These are phyloP conservation scores for Coniochaeta sp. DNA, from an alignment of 2,329 filamentous ascomycete genomes.

Conservation along the genomic window DNA sequence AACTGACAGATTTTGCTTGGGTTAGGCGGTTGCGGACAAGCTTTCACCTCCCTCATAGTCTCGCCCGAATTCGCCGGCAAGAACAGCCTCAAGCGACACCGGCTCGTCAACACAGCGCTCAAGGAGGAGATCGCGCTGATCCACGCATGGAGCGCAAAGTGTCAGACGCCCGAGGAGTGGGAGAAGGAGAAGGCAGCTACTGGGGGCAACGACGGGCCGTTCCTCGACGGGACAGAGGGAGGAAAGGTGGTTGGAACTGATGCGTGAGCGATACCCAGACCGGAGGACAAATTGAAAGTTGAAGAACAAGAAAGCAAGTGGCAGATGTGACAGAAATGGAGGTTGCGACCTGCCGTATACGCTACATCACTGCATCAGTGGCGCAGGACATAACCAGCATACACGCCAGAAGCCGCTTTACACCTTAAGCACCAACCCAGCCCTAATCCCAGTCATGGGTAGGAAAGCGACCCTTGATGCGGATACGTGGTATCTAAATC, in stretches of 20 bases:
- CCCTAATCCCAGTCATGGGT: neutral
- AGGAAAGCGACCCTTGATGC: neutral
- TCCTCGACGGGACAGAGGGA: slow-evolving; percentile 34
- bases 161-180: slow-evolving; percentile 87
- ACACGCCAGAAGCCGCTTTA: neutral
- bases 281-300: neutral
- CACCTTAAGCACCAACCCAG: neutral
- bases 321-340: neutral
- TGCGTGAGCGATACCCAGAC: neutral
- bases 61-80: slow-evolving; percentile 63
- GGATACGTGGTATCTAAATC: neutral
- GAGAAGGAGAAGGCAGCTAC: slow-evolving; percentile 48
- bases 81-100: slow-evolving; percentile 74
- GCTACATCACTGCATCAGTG: neutral
- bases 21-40: slow-evolving; percentile 53
- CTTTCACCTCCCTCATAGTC: slow-evolving; percentile 51
- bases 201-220: slow-evolving; percentile 22
- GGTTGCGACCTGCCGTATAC: neutral
- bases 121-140: slow-evolving; percentile 85
- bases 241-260: slow-evolving; percentile 33
- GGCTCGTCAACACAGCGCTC: slow-evolving; percentile 74
- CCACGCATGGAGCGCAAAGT: slow-evolving; percentile 93
- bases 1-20: slow-evolving; percentile 4
- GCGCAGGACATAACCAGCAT: neutral
- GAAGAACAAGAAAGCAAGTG: neutral